Conservation (phyloP, 1,284 basidiomycete species). For the Austropuccinia psidii region DNA sequence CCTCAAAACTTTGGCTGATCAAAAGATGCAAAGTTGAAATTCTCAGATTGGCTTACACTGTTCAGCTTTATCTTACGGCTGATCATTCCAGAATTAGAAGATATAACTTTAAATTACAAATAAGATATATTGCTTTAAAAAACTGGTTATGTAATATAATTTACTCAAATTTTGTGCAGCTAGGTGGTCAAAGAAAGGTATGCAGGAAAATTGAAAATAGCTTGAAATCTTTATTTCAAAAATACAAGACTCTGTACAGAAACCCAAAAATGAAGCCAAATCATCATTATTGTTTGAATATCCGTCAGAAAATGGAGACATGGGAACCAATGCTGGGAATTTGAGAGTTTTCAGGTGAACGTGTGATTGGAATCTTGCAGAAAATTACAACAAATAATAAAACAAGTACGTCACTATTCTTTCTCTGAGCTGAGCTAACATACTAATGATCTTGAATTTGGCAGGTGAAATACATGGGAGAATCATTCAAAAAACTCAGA, state of each 20-base stretch:
- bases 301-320: neutral
- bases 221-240: neutral
- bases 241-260: neutral
- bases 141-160: neutral
- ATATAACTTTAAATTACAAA: neutral
- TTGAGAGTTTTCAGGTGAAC: neutral
- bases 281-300: conserved; percentile 15
- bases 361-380: conserved; percentile 3
- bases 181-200: neutral
- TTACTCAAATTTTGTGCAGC: neutral
- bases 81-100: neutral
- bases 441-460: no score
- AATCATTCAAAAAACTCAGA: no score
- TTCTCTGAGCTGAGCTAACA: no score
- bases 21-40: neutral
- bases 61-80: conserved; percentile 12
- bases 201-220: neutral
- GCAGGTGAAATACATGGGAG: no score
- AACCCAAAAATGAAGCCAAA: neutral
- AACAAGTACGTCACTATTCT: conserved; percentile 24
- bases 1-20: neutral
- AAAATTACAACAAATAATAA: conserved; percentile 7
- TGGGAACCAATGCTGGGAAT: neutral
- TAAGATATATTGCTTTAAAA: neutral
- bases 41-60: neutral